Evolutionary conservation across 1,139 yeast genomes (phyloP).

Genomic region (Zygoascus meyerae): DNA sequence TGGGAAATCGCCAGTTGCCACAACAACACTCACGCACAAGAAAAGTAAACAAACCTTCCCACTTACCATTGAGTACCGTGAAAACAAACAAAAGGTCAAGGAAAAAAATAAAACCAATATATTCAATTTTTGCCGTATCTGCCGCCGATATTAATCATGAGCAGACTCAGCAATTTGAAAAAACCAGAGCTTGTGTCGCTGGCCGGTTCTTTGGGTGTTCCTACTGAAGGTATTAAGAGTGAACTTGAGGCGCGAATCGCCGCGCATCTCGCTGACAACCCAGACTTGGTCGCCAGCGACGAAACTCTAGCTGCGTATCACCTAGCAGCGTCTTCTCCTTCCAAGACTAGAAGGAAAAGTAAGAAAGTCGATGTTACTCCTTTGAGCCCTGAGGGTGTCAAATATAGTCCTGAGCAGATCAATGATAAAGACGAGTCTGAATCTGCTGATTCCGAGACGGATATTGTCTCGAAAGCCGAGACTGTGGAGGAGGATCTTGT

Average conservation of each 20-base stretch:
- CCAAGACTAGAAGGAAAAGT: constrained; percentile 18
- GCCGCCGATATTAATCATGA: constrained; percentile 7
- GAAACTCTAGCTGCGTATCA: constrained; percentile 21
- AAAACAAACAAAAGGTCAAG: not conserved
- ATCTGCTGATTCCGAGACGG: constrained; percentile 10
- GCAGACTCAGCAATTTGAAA: constrained; percentile 24
- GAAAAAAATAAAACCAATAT: not conserved
- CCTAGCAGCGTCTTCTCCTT: constrained; percentile 21
- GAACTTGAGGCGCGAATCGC: constrained; percentile 28
- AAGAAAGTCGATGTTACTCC: constrained; percentile 1
- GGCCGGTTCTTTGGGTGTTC: constrained; percentile 33
- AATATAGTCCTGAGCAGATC: not conserved
- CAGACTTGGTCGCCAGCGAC: constrained; percentile 15
- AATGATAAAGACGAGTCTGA: constrained; percentile 16
- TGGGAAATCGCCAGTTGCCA: not conserved
- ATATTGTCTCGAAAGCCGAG: constrained; percentile 6
- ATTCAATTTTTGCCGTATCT: not conserved
- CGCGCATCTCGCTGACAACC: constrained; percentile 19
- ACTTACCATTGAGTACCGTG: not conserved
- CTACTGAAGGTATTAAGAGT: constrained; percentile 24
- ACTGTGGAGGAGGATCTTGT: constrained; percentile 8
- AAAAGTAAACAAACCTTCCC: constrained; percentile 4
- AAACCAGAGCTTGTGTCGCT: constrained; percentile 35
- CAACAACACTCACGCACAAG: constrained; percentile 2
- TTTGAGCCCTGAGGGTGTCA: not conserved